Evolutionary conservation across 345 rosid genomes (phyloP), one percentile per base, ranked within the genome.

Genomic region (Eucalyptus tenuipes): DNA sequence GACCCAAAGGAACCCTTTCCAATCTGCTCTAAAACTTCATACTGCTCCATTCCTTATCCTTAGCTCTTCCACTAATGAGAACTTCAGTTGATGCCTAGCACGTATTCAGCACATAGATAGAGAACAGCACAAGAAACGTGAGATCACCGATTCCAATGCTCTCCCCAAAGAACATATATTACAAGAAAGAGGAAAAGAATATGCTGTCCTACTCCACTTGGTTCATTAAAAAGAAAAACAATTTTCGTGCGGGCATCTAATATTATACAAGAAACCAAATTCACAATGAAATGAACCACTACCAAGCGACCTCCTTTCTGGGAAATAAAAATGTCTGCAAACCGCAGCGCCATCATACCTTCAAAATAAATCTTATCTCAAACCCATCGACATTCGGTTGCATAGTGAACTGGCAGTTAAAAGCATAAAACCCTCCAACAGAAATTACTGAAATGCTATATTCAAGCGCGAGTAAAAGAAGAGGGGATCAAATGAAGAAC

Each of bases 1-100:
- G 99, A 96, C 89, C 99, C 99, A 89, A 98, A 97, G 52, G 98
- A 98, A 13, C 99, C 98, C 93, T 96, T 98, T 53, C 99, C 99
- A 79, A 98, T 95, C 93, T 96, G 98, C 94, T 96, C 98, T 37
- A 98, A 91, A 86, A 97, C 93, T 91, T 98, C 99, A 85, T 98
- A 98, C 87, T 96, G 95, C 92, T 98, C 99, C 99, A 98, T 97
- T 49, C 71, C 45, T 50, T 49, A 17, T 87, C 11, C 82, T 85
- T 75, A 44, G 80, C 87, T 61, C 52, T 25, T 47, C 87, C 50
- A 40, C 86, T 27, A 44, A 5, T 42, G 66, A 11, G 87, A 59
- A 22, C 64, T 59, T 22, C 45, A 49, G 87, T 7, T 44, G 42
- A 27, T 20, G 68, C 87, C 66, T 33, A 37, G 29, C 44, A 47